Evolutionary conservation across 768 basidiomycete genomes (phyloP), one percentile per base, ranked within the genome.

Genomic region (Boletus rufocinnamomeus): DNA sequence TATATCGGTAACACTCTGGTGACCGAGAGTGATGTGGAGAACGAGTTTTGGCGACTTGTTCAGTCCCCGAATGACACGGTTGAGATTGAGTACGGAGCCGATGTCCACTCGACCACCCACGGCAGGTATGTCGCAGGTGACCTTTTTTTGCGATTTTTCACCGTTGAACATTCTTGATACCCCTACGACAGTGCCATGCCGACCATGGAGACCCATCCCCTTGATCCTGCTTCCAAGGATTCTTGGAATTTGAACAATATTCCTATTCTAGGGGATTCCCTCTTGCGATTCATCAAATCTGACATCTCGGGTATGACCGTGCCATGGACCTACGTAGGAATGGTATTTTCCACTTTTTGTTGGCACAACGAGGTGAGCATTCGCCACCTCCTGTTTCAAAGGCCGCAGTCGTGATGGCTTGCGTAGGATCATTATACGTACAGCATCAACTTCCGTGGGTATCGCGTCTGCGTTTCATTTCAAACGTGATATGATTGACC

Each of bases 291-390:
- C 74, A 97, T 99, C 77, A 97, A 98, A 75, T 95, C 94, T 5
- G 95, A 98, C 72, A 97, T 99, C 55, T 98, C 95, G 53, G 97
- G 97, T 16, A 99, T 99, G 96, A 98, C 96, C 2, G 93, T 98
- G 11, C 95, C 95, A 13, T 98, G 95, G 95, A 97, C 93, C 38
- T 99, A 99, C 72, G 93, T 98, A 60, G 97, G 97, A 48, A 98
- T 98, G 96, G 81, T 94, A 19, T 99, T 99, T 72, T 96, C 95
- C 16, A 96, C 97, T 3, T 99, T 99, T 74, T 98, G 96, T 72
- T 99, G 97, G 97, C 97, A 99, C 76, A 99, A 99, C 69, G 95
- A 94, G 84, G 91, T 91, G 66, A 56, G 78, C 67, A 61, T 45
- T 46, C 63, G 47, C 61, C 62, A 25, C 58, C 52, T 45, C 58